phyloP scores from a whole-genome alignment of 208 protist genomes.

The Phytomonas sp. region DNA sequence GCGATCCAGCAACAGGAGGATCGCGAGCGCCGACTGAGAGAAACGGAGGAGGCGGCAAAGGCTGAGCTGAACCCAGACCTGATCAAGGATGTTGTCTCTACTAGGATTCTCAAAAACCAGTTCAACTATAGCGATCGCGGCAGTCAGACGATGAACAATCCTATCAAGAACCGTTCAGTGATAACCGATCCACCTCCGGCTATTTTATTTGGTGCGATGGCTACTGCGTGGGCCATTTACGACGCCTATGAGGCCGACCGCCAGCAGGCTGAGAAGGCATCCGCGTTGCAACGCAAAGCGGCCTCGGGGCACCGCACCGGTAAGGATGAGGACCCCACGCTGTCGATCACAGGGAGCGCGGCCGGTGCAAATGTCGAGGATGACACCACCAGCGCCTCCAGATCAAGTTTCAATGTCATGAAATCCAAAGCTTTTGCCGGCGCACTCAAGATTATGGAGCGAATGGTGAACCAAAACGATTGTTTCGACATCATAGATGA shows the following conservation, averaged over 20 bases:
- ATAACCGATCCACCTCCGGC: conserved; percentile 92
- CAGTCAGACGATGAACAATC: conserved; percentile 94
- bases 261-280: conserved; percentile 67
- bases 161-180: conserved; percentile 61
- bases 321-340: conserved; percentile 57
- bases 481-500: conserved; percentile 95
- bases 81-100: conserved; percentile 72
- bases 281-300: conserved; percentile 58
- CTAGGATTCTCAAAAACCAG: conserved; percentile 93
- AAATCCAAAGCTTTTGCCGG: conserved; percentile 40
- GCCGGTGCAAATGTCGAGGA: conserved; percentile 7
- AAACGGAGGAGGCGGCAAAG: conserved; percentile 62
- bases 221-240: conserved; percentile 93
- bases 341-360: not conserved
- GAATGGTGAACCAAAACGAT: conserved; percentile 97
- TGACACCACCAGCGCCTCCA: conserved; percentile 7
- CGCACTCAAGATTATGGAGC: conserved; percentile 91
- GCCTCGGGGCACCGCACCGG: conserved; percentile 44
- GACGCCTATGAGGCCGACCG: conserved; percentile 94
- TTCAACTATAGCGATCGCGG: conserved; percentile 97
- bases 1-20: conserved; percentile 87
- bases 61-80: conserved; percentile 83
- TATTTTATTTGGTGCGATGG: conserved; percentile 72
- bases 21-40: conserved; percentile 46
- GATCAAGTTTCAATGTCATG: conserved; percentile 49